phyloP scores from a whole-genome alignment of 2,329 filamentous ascomycete genomes.

The Pseudogymnoascus sp. region DNA sequence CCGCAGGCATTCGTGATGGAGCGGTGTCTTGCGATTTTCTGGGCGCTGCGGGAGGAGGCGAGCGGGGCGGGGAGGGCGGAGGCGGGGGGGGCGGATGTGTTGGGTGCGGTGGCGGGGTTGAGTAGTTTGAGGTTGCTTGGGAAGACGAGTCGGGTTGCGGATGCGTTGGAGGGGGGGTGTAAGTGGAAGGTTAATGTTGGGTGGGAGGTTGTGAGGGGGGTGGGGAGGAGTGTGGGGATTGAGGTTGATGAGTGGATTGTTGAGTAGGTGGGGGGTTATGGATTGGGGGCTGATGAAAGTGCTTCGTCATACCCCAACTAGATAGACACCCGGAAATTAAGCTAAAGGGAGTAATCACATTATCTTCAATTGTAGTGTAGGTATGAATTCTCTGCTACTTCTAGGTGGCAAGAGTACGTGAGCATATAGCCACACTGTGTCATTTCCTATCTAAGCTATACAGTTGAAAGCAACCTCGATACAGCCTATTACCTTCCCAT shows the following conservation, averaged over 20 bases:
- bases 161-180: slow-evolving; percentile 58
- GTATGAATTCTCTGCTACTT: background rate
- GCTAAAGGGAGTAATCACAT: background rate
- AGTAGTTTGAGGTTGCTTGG: slow-evolving; percentile 61
- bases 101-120: slow-evolving; percentile 62
- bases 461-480: background rate
- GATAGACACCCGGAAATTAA: background rate
- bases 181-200: slow-evolving; percentile 73
- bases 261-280: slow-evolving; percentile 37
- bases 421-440: background rate
- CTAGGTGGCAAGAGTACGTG: background rate
- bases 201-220: slow-evolving; percentile 64
- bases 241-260: slow-evolving; percentile 70
- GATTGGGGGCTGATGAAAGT: background rate
- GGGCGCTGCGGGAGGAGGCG: slow-evolving; percentile 47
- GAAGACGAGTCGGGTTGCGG: slow-evolving; percentile 51
- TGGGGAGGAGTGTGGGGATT: slow-evolving; percentile 68
- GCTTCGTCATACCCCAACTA: background rate
- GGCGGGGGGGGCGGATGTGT: slow-evolving; percentile 39
- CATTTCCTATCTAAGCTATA: background rate
- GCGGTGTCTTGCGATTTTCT: slow-evolving; percentile 69
- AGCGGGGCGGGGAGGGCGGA: slow-evolving; percentile 20
- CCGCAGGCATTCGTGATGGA: slow-evolving; percentile 71
- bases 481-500: background rate
- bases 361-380: background rate